Evolutionary conservation across 2,329 filamentous ascomycete genomes (phyloP).

Genomic region (Claviceps quebecensis): DNA sequence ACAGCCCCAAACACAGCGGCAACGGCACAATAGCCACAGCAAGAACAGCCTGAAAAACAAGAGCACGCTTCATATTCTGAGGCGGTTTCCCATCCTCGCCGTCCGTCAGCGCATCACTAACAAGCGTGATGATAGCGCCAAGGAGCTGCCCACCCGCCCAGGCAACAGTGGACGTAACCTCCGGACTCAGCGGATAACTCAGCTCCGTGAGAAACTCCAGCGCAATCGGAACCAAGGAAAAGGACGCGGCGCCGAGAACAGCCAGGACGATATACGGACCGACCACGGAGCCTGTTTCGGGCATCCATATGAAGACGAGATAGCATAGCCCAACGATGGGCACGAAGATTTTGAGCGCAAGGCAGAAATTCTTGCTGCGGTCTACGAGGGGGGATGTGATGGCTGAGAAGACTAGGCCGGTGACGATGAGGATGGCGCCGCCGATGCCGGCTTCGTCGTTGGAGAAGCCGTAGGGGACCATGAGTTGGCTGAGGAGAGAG

Average conservation of each 20-base stretch:
- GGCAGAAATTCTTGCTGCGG: constrained; percentile 64
- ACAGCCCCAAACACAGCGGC: constrained; percentile 54
- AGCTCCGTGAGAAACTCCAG: constrained; percentile 82
- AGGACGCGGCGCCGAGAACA: constrained; percentile 65
- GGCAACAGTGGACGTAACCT: constrained; percentile 68
- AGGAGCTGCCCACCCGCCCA: constrained; percentile 81
- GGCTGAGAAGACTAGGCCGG: constrained; percentile 67
- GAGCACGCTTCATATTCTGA: constrained; percentile 55
- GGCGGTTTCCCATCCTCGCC: constrained; percentile 41
- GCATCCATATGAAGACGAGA: constrained; percentile 70
- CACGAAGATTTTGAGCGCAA: constrained; percentile 57
- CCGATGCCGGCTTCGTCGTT: constrained; percentile 80
- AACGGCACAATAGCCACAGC: constrained; percentile 50
- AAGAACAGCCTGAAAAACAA: constrained; percentile 69
- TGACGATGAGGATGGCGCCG: constrained; percentile 77
- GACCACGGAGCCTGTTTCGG: constrained; percentile 38
- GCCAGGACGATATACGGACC: constrained; percentile 65
- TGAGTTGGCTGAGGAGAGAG: constrained; percentile 77
- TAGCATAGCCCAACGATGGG: constrained; percentile 63
- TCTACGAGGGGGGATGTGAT: constrained; percentile 72
- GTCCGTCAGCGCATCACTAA: constrained; percentile 61
- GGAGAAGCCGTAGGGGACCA: constrained; percentile 70
- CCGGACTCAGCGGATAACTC: constrained; percentile 73
- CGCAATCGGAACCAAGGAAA: constrained; percentile 68
- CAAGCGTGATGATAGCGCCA: constrained; percentile 71